A percentile compares a stretch with the other conserved stretches of the same genome.
These are phyloP conservation scores for Platanus orientalis DNA, from an alignment of 164 flowering plant species.

Conservation along the genomic window DNA sequence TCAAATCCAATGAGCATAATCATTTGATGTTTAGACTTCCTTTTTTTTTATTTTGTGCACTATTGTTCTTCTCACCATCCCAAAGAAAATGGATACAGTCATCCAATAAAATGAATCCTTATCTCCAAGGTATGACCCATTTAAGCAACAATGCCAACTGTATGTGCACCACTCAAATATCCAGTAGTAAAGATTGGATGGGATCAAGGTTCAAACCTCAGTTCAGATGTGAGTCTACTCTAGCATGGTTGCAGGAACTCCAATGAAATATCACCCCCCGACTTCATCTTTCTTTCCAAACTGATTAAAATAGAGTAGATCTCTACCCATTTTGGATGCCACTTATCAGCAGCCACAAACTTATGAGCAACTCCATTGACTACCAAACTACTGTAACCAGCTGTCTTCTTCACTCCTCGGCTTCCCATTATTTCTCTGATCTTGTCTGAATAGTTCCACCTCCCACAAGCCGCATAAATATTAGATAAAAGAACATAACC, in stretches of 20 bases:
- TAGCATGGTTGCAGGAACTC: not conserved
- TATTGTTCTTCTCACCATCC: no score
- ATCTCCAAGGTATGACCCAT: no score
- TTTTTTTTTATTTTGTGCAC: no score
- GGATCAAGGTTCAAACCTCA: slow-evolving; percentile 8
- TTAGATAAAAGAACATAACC: slow-evolving; percentile 44
- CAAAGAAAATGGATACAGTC: no score
- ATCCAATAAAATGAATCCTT: no score
- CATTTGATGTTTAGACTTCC: no score
- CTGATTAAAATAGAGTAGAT: slow-evolving; percentile 18
- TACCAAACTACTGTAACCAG: slow-evolving; percentile 47
- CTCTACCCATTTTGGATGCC: slow-evolving; percentile 33
- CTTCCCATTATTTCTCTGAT: slow-evolving; percentile 43
- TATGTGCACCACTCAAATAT: no score
- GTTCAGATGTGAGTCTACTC: slow-evolving; percentile 6
- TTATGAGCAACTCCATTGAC: slow-evolving; percentile 33
- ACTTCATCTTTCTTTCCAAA: slow-evolving; percentile 33
- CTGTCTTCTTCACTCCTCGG: slow-evolving; percentile 45
- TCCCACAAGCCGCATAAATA: slow-evolving; percentile 40
- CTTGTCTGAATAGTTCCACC: slow-evolving; percentile 34
- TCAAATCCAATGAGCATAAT: no score
- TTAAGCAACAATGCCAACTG: no score
- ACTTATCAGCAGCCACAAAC: slow-evolving; percentile 42
- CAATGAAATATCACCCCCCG: slow-evolving; percentile 3
- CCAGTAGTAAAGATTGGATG: no score